Conservation (phyloP, 352 stramenopile species). For the Globisporangium uncinulatum region DNA sequence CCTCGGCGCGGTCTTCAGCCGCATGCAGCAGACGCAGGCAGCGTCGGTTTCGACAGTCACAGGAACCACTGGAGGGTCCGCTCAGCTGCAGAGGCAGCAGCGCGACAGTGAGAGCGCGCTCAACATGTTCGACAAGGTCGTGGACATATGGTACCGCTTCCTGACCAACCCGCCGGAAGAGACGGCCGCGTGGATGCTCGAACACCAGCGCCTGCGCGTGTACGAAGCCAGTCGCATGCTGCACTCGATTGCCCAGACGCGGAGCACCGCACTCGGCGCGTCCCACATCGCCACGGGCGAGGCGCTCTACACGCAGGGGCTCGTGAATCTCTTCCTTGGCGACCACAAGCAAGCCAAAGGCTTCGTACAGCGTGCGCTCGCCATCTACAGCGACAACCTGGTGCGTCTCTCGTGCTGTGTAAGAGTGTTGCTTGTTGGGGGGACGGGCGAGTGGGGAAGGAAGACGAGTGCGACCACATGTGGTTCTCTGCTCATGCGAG, state of each 20-base stretch:
- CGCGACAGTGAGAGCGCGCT: conserved; percentile 42
- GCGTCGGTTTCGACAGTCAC: no score
- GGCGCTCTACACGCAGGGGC: conserved; percentile 47
- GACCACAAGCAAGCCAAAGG: conserved; percentile 43
- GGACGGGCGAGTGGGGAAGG: no score
- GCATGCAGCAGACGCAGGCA: conserved; percentile 24
- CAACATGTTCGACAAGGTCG: conserved; percentile 70
- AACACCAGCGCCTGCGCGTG: conserved; percentile 50
- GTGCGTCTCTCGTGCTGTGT: no score
- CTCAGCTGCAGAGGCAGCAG: conserved; percentile 10
- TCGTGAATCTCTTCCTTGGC: conserved; percentile 50
- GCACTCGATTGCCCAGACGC: conserved; percentile 37
- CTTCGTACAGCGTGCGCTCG: conserved; percentile 42
- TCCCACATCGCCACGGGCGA: conserved; percentile 59
- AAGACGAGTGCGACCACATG: no score
- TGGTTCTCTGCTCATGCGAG: no score
- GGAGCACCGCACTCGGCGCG: conserved; percentile 29
- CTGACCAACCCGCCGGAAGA: conserved; percentile 62
- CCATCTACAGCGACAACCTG: conserved; percentile 51
- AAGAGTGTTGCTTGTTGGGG: no score
- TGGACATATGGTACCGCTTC: conserved; percentile 78
- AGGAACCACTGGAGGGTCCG: no score
- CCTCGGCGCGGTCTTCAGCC: conserved; percentile 55
- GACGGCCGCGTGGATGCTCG: conserved; percentile 55
- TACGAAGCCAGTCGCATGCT: conserved; percentile 56